Conservation (phyloP, 768 basidiomycete genomes). For the Lactarius evosmus region DNA sequence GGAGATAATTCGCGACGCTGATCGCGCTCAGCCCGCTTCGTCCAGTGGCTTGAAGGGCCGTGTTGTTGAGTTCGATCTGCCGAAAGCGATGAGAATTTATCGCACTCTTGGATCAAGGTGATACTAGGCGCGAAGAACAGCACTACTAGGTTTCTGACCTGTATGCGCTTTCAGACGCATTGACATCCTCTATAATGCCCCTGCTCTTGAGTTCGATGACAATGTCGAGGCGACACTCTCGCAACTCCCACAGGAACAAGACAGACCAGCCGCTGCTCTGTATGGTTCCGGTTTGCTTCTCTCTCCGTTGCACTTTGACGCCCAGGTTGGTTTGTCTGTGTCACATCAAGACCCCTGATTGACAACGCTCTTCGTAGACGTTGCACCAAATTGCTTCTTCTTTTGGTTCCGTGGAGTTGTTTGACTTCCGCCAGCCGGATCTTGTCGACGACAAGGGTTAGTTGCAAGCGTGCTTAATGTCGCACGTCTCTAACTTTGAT, state of each 20-base stretch:
- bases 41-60: slow-evolving; percentile 25
- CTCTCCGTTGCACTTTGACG: slow-evolving; percentile 57
- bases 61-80: slow-evolving; percentile 40
- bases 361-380: slow-evolving; percentile 38
- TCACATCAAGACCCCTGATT: slow-evolving; percentile 3
- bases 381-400: slow-evolving; percentile 49
- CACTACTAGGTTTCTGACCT: not conserved
- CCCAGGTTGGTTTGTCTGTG: slow-evolving; percentile 42
- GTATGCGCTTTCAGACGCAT: slow-evolving; percentile 36
- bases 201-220: slow-evolving; percentile 1
- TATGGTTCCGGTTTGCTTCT: slow-evolving; percentile 43
- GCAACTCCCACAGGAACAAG: slow-evolving; percentile 17
- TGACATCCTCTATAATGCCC: slow-evolving; percentile 20
- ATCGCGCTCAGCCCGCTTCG: slow-evolving; percentile 16
- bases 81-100: slow-evolving; percentile 60
- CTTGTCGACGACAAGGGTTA: slow-evolving; percentile 19
- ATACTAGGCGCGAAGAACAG: slow-evolving; percentile 8
- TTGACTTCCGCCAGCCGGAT: slow-evolving; percentile 37
- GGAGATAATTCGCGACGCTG: slow-evolving; percentile 32
- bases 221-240: not conserved
- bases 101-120: slow-evolving; percentile 54
- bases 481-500: not conserved
- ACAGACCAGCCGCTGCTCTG: slow-evolving; percentile 29
- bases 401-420: slow-evolving; percentile 65
- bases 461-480: not conserved